A percentile compares a stretch with the other conserved stretches of the same genome.
Evolutionary conservation across 352 stramenopile species (phyloP).

Genomic region (Phytophthora fragariaefolia): DNA sequence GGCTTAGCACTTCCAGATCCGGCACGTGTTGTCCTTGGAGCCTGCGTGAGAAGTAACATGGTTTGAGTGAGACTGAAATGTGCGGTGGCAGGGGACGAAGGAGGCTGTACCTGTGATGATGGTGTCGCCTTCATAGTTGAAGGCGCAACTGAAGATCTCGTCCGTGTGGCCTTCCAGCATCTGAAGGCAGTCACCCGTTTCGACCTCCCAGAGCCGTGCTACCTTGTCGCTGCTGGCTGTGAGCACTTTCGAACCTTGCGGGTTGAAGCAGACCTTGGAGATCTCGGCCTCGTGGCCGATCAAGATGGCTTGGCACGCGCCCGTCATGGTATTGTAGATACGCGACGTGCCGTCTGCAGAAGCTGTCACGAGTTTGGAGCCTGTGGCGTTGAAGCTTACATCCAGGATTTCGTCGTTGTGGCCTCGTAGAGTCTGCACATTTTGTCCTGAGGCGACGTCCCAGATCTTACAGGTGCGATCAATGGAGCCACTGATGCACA

Average conservation of each 20-base stretch:
- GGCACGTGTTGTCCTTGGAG: slow-evolving; percentile 89
- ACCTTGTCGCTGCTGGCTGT: slow-evolving; percentile 96
- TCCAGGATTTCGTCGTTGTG: slow-evolving; percentile 97
- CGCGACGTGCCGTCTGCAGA: slow-evolving; percentile 93
- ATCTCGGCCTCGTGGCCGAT: slow-evolving; percentile 97
- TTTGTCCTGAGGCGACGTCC: slow-evolving; percentile 92
- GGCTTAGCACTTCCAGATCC: slow-evolving; percentile 81
- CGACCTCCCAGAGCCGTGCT: slow-evolving; percentile 93
- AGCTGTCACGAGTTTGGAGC: slow-evolving; percentile 94
- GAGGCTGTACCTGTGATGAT: slow-evolving; percentile 93
- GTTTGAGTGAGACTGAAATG: not conserved
- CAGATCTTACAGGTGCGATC: slow-evolving; percentile 96
- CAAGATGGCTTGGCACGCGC: slow-evolving; percentile 93
- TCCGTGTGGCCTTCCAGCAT: slow-evolving; percentile 97
- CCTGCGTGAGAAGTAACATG: slow-evolving; percentile 35
- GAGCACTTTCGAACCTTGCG: slow-evolving; percentile 94
- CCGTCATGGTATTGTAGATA: slow-evolving; percentile 97
- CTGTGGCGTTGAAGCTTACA: slow-evolving; percentile 95
- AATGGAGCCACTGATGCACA: slow-evolving; percentile 95
- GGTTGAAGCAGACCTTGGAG: slow-evolving; percentile 96
- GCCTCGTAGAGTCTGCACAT: slow-evolving; percentile 92
- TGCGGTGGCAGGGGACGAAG: not conserved
- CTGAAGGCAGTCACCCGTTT: slow-evolving; percentile 94
- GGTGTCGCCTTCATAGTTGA: slow-evolving; percentile 98
- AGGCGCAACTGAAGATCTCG: slow-evolving; percentile 96